Conservation (phyloP, 2,329 filamentous ascomycete genomes). For the Graphilbum fragrans region DNA sequence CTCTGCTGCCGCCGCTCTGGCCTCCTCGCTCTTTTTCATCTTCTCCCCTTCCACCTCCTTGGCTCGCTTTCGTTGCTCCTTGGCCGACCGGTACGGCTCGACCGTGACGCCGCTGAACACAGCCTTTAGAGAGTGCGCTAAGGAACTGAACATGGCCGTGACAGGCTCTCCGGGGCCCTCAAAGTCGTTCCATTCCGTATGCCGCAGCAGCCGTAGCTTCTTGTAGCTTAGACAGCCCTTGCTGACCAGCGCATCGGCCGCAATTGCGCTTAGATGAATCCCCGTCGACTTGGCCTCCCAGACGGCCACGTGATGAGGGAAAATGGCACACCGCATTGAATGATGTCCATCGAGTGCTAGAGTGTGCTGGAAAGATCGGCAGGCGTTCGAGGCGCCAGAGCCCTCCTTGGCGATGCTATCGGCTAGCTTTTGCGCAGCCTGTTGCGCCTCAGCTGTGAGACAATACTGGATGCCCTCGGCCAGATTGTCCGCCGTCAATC, state of each 20-base stretch:
- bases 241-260: slow-evolving; percentile 52
- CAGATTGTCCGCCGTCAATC: slow-evolving; percentile 48
- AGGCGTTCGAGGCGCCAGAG: slow-evolving; percentile 59
- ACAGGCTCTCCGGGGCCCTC: slow-evolving; percentile 64
- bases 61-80: slow-evolving; percentile 24
- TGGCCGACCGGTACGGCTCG: slow-evolving; percentile 49
- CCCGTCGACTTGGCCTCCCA: slow-evolving; percentile 54
- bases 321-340: slow-evolving; percentile 53
- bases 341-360: slow-evolving; percentile 37
- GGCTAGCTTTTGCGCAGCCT: slow-evolving; percentile 47
- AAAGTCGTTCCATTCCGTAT: slow-evolving; percentile 67
- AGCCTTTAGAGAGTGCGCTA: slow-evolving; percentile 45
- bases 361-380: slow-evolving; percentile 52
- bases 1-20: not conserved
- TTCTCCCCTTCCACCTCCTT: not conserved
- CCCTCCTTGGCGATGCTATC: slow-evolving; percentile 48
- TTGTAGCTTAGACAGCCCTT: slow-evolving; percentile 51
- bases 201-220: slow-evolving; percentile 49
- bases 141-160: slow-evolving; percentile 50
- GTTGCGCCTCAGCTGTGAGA: slow-evolving; percentile 45
- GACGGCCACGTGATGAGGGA: slow-evolving; percentile 49
- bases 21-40: slow-evolving; percentile 1
- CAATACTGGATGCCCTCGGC: slow-evolving; percentile 61
- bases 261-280: slow-evolving; percentile 48
- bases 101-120: slow-evolving; percentile 51